Base-by-base conservation (phyloP, 306 rosid species). In the Aeschynomene evenia region DNA sequence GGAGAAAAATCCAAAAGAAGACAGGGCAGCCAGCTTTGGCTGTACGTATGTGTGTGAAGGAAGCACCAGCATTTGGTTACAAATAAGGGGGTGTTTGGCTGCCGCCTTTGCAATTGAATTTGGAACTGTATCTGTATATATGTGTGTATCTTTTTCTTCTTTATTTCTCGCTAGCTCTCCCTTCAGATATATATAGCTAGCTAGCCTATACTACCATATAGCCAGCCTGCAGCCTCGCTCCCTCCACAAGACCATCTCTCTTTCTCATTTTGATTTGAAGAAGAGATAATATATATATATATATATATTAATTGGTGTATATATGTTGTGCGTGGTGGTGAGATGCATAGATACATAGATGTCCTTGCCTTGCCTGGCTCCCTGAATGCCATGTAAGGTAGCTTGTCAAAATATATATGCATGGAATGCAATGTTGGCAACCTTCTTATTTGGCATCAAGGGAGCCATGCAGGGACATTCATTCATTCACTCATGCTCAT, bases 301-400 rank as follows among this genome's bases (percentile, higher is more conserved):
- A n/a, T n/a, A n/a, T n/a, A n/a, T n/a, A n/a, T n/a, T n/a, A n/a
- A n/a, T n/a, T n/a, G n/a, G n/a, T n/a, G n/a, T n/a, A n/a, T n/a
- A n/a, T n/a, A n/a, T n/a, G n/a, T n/a, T n/a, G n/a, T n/a, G n/a
- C 2, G 7, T 53, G 46, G 10, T 33, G 4, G 15, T 46, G 61
- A 57, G 34, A 2, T 13, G 5, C 14, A 26, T 28, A 28, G 2
- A 20, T 5, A 54, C 18, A 56, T 43, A 21, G 42, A 28, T 53
- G 22, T 52, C 31, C 10, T 34, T 8, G 70, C 57, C 57, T 39
- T 84, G 96, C 90, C 94, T 90, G 95, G 90, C 91, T 90, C 90
- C 96, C 90, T 90, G 94, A 66, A 90, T 87, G 95, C 91, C 96
- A 90, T 82, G 11, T 90, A 82, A 70, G 80, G 71, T 74, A 82